Evolutionary conservation across 495 filamentous ascomycete genomes (phyloP).

Genomic region (Hypoxylon fragiforme): DNA sequence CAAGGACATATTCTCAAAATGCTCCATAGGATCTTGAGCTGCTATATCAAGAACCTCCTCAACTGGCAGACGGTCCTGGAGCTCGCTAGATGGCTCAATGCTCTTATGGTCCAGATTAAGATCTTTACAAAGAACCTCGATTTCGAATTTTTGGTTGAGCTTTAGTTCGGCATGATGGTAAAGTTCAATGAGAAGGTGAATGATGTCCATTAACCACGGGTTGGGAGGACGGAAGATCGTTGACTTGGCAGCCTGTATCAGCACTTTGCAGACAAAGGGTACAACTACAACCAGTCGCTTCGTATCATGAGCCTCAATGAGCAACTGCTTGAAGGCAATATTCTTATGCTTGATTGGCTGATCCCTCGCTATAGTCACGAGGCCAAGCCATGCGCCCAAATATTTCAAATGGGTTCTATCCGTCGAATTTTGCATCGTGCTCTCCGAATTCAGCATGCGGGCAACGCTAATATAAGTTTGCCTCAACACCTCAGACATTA

Average conservation of each 20-base stretch:
- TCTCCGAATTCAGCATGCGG: slow-evolving; percentile 84
- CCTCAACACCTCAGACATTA: slow-evolving; percentile 88
- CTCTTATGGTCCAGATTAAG: slow-evolving; percentile 84
- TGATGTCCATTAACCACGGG: slow-evolving; percentile 95
- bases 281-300: slow-evolving; percentile 88
- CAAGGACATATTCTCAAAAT: slow-evolving; percentile 77
- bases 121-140: slow-evolving; percentile 93
- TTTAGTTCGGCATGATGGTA: slow-evolving; percentile 93
- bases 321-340: slow-evolving; percentile 92
- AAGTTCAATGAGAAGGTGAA: slow-evolving; percentile 83
- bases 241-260: slow-evolving; percentile 80
- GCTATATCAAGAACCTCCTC: slow-evolving; percentile 63
- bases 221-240: slow-evolving; percentile 92
- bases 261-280: slow-evolving; percentile 94
- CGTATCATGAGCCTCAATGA: slow-evolving; percentile 89
- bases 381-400: slow-evolving; percentile 88
- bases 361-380: slow-evolving; percentile 89
- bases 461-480: slow-evolving; percentile 88
- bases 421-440: slow-evolving; percentile 72
- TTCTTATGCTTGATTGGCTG: slow-evolving; percentile 96
- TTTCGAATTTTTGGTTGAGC: slow-evolving; percentile 95
- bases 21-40: slow-evolving; percentile 57
- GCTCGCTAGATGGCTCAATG: slow-evolving; percentile 80
- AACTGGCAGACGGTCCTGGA: slow-evolving; percentile 69
- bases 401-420: slow-evolving; percentile 91